Percentiles rank a stretch among this genome's conserved stretches.
These are phyloP conservation scores for Chlorella ohadii DNA, from an alignment of 139 green algal species.

Conservation along the genomic window DNA sequence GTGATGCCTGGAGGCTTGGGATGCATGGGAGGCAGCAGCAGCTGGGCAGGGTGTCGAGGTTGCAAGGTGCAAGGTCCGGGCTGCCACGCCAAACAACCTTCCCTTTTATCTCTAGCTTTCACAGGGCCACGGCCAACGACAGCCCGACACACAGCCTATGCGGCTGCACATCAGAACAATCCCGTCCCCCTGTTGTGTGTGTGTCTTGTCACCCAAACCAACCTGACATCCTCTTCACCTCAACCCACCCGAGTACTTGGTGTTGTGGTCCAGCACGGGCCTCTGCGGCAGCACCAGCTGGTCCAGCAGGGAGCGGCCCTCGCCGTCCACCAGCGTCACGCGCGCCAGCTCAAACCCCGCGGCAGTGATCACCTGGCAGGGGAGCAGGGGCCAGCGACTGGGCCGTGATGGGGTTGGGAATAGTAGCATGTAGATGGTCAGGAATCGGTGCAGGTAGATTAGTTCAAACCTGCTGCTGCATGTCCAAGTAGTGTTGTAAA, in stretches of 20 bases:
- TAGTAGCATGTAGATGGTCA: not conserved
- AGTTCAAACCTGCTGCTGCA: not conserved
- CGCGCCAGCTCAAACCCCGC: slow-evolving; percentile 76
- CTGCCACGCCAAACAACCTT: too few relatives aligned
- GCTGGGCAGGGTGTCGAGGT: not conserved
- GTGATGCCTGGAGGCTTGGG: slow-evolving; percentile 86
- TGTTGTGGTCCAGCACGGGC: slow-evolving; percentile 91
- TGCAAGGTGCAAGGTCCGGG: too few relatives aligned
- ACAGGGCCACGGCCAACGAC: too few relatives aligned
- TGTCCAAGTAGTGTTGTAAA: not conserved
- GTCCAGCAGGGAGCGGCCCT: slow-evolving; percentile 71
- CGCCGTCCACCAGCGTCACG: slow-evolving; percentile 67
- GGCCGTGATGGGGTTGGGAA: too few relatives aligned
- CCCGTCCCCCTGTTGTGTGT: too few relatives aligned
- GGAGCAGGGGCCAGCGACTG: too few relatives aligned
- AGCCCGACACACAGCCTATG: too few relatives aligned
- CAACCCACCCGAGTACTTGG: slow-evolving; percentile 61
- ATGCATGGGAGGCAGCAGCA: not conserved
- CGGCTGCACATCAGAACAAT: too few relatives aligned
- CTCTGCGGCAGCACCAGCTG: slow-evolving; percentile 80
- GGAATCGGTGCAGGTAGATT: too few relatives aligned
- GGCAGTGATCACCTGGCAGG: slow-evolving; percentile 50
- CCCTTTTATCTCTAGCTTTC: too few relatives aligned
- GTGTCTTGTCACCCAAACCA: too few relatives aligned
- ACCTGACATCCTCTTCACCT: too few relatives aligned